Evolutionary conservation across 345 rosid species (phyloP), one percentile per base, ranked within the genome.

Genomic region (Iberis pinnata): DNA sequence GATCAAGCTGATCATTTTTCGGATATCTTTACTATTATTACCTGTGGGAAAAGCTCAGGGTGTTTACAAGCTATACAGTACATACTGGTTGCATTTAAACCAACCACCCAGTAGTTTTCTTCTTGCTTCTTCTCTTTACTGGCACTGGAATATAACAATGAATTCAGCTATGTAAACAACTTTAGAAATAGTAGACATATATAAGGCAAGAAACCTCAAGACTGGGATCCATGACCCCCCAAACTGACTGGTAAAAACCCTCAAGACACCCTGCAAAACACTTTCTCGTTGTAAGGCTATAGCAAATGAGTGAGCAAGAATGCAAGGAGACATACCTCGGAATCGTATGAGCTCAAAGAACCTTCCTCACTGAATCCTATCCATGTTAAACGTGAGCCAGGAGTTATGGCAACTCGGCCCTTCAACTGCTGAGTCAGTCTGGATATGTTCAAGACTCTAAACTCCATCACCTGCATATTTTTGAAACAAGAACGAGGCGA

Each of bases 161-260:
- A 61, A 18, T 22, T 14, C 32, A 32, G 10, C n/a, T 31, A 32
- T 25, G 12, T 29, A 53, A 16, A 43, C 45, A 39, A 43, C 53
- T 13, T 47, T 12, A 18, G 18, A 48, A 26, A 73, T 46, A 56
- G 26, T 46, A 56, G 26, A 61, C n/a, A n/a, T 37, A 58, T 1
- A 2, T 10, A 9, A 32, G 27, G 42, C 33, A 58, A 46, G 39
- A 31, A 65, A 92, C 98, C 98, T 85, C 83, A 88, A 92, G 51
- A 85, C 72, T 13, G 98, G 98, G 69, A 85, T 72, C 98, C 98
- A 92, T 52, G 78, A 77, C 72, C 97, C 98, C 63, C 90, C 97
- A 75, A 38, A 88, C 59, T 85, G 81, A 65, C 68, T 72, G 19
- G 90, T 76, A 60, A 70, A 83, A 47, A 75, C 80, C 70, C 86